Base-by-base conservation (phyloP, 2,329 filamentous ascomycete genomes). In the Pseudogymnoascus verrucosus region DNA sequence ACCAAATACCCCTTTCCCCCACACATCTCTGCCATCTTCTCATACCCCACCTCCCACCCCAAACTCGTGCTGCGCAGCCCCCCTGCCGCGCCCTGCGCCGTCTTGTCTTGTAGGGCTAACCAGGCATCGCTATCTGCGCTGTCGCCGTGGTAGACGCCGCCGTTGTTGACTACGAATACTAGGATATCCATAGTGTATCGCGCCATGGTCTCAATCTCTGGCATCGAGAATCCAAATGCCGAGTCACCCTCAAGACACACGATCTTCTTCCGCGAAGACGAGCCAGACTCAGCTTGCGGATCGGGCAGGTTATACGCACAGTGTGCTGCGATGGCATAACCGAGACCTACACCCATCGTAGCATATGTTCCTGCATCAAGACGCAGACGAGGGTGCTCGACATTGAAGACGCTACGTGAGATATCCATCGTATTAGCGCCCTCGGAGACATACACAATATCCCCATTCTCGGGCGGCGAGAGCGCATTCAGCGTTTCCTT, bases 361-460 rank as follows among this genome's bases (percentile, higher is more conserved):
- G 82, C 83, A 65, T 83, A 80, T 0, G 82, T 84, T 1, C 82
- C 82, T 2, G 83, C 82, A 70, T 85, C 83, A 21, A 86, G 78
- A 21, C 80, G 78, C 14, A 82, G 77, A 16, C 83, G 78, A 2
- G 82, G 82, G 66, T 83, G 76, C 31, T 82, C 75, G 16, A 85
- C 75, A 0, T 79, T 76, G 69, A 85, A 85, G 47, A 79, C 76
- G 11, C 79, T 80, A 19, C 83, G 79, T 2, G 80, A 83, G 62
- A 85, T 84, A 67, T 85, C 83, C 83, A 85, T 86, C 5, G 82
- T 84, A 68, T 84, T 84, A 7, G 83, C 81, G 5, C 83, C 82
- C 73, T 85, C 82, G 1, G 81, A 82, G 37, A 85, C 75, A 65
- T 84, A 85, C 21, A 84, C 79, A 23, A 84, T 77, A 47, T 76